A percentile compares a stretch with the other conserved stretches of the same genome.
phyloP scores from a whole-genome alignment of 148 eudicot species.

The Vaccinium myrtillus region DNA sequence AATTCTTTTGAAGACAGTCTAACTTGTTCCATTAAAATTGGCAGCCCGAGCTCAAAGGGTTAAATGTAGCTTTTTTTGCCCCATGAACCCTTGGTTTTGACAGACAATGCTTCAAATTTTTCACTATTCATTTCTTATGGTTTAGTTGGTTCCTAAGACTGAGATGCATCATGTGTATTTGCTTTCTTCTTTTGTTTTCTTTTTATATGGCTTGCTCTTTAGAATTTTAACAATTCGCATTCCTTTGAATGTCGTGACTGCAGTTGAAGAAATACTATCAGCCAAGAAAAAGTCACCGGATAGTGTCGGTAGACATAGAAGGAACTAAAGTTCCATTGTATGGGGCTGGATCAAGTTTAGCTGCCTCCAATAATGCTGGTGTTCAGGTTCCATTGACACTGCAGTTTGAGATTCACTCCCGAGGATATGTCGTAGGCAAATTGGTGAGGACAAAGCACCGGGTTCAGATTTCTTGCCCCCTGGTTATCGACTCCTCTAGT shows the following conservation, averaged over 20 bases:
- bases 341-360: conserved; percentile 74
- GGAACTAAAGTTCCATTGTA: conserved; percentile 83
- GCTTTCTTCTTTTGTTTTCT: background rate
- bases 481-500: conserved; percentile 57
- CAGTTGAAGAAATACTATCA: conserved; percentile 78
- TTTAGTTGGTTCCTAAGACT: background rate
- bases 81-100: too few species aligned
- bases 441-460: conserved; percentile 61
- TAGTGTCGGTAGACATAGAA: conserved; percentile 37
- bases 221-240: background rate
- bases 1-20: too few species aligned
- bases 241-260: background rate
- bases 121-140: background rate
- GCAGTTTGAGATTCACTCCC: conserved; percentile 48
- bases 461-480: conserved; percentile 47
- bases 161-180: background rate
- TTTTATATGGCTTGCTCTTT: background rate
- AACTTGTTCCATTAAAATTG: too few species aligned
- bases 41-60: too few species aligned
- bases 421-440: conserved; percentile 81
- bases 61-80: background rate
- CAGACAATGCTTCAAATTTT: too few species aligned
- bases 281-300: conserved; percentile 69
- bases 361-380: conserved; percentile 27
- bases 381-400: conserved; percentile 58